Evolutionary conservation across 768 basidiomycete species (phyloP).

Genomic region (Crepidotus variabilis): DNA sequence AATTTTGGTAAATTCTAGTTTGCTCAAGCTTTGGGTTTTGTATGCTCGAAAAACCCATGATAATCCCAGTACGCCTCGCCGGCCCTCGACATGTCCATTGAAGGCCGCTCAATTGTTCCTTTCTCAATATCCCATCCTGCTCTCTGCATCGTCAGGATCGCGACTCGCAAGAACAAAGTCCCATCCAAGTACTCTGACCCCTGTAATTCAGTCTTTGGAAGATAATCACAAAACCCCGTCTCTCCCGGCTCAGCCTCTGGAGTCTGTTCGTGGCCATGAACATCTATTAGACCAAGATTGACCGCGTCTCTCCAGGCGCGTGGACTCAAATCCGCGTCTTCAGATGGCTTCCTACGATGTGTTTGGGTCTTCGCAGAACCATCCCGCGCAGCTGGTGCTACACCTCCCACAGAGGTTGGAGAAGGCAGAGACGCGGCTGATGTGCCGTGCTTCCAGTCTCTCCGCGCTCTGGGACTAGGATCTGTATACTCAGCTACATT

Average conservation of each 20-base stretch:
- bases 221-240: neutral
- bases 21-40: too few species aligned
- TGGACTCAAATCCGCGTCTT: neutral
- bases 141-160: slow-evolving; percentile 45
- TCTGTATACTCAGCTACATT: neutral
- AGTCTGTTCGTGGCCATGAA: neutral
- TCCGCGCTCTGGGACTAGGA: slow-evolving; percentile 1
- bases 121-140: slow-evolving; percentile 37
- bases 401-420: neutral
- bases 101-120: slow-evolving; percentile 10
- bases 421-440: neutral
- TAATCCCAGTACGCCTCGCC: slow-evolving; percentile 20
- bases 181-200: slow-evolving; percentile 58
- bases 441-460: slow-evolving; percentile 3
- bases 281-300: neutral
- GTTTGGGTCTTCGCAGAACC: neutral
- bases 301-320: neutral
- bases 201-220: slow-evolving; percentile 34
- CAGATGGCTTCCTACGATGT: neutral
- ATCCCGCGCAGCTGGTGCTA: neutral
- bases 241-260: neutral
- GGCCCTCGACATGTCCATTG: slow-evolving; percentile 15
- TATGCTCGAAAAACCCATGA: slow-evolving; percentile 14
- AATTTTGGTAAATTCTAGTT: too few species aligned
- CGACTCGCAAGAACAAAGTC: slow-evolving; percentile 56